Evolutionary conservation across 2,329 filamentous ascomycete species (phyloP).

Genomic region (Volutella citrinella): DNA sequence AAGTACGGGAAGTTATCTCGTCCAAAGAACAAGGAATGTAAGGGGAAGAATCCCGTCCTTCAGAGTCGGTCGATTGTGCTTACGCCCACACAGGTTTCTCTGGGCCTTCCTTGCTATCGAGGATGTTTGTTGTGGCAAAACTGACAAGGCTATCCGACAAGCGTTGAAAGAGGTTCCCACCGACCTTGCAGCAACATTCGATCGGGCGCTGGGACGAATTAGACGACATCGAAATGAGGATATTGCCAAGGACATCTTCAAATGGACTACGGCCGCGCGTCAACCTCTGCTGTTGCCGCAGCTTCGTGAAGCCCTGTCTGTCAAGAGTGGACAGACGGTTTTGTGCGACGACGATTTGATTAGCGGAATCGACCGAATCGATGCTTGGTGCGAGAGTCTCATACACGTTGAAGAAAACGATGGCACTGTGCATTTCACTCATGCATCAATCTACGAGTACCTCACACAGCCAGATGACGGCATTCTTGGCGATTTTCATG

Average conservation of each 20-base stretch:
- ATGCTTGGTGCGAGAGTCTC: conserved; percentile 11
- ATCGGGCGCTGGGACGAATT: conserved; percentile 9
- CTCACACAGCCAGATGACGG: not conserved
- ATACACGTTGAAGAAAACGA: conserved; percentile 9
- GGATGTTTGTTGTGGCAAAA: conserved; percentile 11
- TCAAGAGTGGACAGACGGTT: conserved; percentile 2
- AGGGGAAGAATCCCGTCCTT: not conserved
- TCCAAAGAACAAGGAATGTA: conserved; percentile 13
- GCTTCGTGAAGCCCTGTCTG: conserved; percentile 10
- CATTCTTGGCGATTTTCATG: not conserved
- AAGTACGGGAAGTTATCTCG: conserved; percentile 3
- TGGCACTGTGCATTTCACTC: conserved; percentile 13
- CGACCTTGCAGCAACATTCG: conserved; percentile 8
- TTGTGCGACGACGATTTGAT: conserved; percentile 1
- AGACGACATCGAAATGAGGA: not conserved
- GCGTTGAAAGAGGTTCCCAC: conserved; percentile 3
- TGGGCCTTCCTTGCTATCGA: conserved; percentile 12
- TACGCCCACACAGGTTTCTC: too few species aligned
- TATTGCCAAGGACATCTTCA: conserved; percentile 3
- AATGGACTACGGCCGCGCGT: not conserved
- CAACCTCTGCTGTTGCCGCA: conserved; percentile 5
- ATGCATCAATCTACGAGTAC: conserved; percentile 14
- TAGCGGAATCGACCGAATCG: conserved; percentile 1
- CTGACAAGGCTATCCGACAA: conserved; percentile 6
- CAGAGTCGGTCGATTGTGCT: too few species aligned